phyloP scores from a whole-genome alignment of 2,329 filamentous ascomycete species.

The Aspergillus clavatus region DNA sequence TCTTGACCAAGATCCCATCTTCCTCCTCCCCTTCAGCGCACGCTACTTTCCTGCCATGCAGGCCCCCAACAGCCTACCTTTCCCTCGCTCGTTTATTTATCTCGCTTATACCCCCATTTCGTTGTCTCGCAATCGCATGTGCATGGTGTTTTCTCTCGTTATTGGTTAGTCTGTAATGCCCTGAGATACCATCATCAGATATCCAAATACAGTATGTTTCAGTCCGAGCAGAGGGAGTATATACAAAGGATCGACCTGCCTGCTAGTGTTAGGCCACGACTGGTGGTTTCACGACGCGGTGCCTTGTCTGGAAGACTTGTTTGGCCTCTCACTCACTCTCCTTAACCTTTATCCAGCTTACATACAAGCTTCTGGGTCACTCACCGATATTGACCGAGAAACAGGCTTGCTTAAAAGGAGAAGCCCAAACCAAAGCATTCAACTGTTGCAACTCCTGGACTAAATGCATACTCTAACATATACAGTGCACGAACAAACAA shows the following conservation, averaged over 20 bases:
- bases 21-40: neutral
- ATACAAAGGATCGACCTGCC: neutral
- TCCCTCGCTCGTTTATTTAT: too few species aligned
- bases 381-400: too few species aligned
- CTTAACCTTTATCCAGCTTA: too few species aligned
- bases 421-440: too few species aligned
- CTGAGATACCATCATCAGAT: conserved; percentile 1
- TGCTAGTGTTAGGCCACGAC: neutral
- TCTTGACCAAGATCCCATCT: neutral
- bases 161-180: neutral
- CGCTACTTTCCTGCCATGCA: too few species aligned
- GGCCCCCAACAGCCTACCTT: too few species aligned
- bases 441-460: conserved; percentile 17
- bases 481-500: conserved; percentile 2
- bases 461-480: conserved; percentile 14
- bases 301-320: too few species aligned
- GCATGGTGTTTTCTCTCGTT: neutral
- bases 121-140: neutral
- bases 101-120: neutral
- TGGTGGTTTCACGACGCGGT: neutral
- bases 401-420: neutral
- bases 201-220: neutral
- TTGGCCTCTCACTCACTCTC: too few species aligned
- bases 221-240: neutral
- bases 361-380: too few species aligned